Evolutionary conservation across 352 stramenopile species (phyloP), one percentile per base, ranked within the genome.

Genomic region (Globisporangium mamillatum): DNA sequence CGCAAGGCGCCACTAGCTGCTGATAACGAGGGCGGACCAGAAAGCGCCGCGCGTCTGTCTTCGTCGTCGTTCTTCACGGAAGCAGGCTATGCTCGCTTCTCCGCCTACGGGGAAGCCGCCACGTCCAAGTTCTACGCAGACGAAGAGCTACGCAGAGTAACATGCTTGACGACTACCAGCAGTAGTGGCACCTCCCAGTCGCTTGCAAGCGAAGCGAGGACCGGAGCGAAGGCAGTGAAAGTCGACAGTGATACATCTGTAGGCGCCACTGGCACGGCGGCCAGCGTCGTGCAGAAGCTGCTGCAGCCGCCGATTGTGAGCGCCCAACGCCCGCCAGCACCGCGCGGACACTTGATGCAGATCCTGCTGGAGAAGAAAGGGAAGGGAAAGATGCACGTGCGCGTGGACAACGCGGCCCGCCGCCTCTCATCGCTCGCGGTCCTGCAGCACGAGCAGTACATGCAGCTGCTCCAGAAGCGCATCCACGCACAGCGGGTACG

Each of bases 381-480:
- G 16, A 32, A 41, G 18, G 64, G 58, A 6, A 44, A 69, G 24
- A 63, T 64, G 44, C 48, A 75, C 34, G 59, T 38, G 34, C 70
- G 67, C 18, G 65, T 53, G 0, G 20, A 68, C 24, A 90, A 91
- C 48, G 67, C 70, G 0, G 64, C 70, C 1, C 79, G 79, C 41
- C 72, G 86, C 8, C 34, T 90, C 0, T 93, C 86, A 3, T 56
- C 72, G 2, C 68, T 93, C 20, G 66, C 79, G 0, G 71, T 92
- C 36, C 53, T 48, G 1, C 66, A 92, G 52, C 86, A 93, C 60
- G 70, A 83, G 25, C 68, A 68, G 46, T 93, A 86, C 66, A 71
- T 87, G 50, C 46, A 58, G 25, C 58, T 93, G 38, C 64, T 81
- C 60, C 77, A 74, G 50, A 90, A 87, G 63, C 60, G 78, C 0